Evolutionary conservation across 2,329 filamentous ascomycete genomes (phyloP).

Genomic region (Fusarium buharicum): DNA sequence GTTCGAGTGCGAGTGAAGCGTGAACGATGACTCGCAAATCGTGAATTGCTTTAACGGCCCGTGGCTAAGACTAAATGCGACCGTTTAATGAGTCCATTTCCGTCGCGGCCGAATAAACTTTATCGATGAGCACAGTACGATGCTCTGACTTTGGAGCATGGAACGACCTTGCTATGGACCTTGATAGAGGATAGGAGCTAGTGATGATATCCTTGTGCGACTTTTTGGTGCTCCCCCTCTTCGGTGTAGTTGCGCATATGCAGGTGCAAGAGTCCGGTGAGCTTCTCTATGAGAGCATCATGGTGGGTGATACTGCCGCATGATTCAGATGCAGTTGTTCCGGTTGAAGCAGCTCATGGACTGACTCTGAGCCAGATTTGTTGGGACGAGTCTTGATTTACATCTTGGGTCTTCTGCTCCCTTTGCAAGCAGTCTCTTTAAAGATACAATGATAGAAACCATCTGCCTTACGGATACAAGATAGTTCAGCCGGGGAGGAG

Average conservation of each 20-base stretch:
- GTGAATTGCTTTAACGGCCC: slow-evolving; percentile 32
- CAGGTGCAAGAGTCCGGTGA: slow-evolving; percentile 37
- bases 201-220: slow-evolving; percentile 29
- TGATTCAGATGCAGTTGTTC: slow-evolving; percentile 22
- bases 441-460: not conserved
- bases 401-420: slow-evolving; percentile 1
- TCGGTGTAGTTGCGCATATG: slow-evolving; percentile 40
- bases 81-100: slow-evolving; percentile 45
- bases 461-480: slow-evolving; percentile 25
- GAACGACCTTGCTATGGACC: slow-evolving; percentile 35
- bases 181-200: slow-evolving; percentile 40
- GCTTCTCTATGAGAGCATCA: slow-evolving; percentile 29
- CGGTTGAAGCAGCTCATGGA: slow-evolving; percentile 12
- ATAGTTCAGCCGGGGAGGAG: slow-evolving; percentile 25
- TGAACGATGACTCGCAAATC: slow-evolving; percentile 39
- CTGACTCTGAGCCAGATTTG: slow-evolving; percentile 30
- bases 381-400: slow-evolving; percentile 20
- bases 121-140: slow-evolving; percentile 39
- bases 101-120: slow-evolving; percentile 40
- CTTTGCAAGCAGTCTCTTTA: not conserved
- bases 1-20: slow-evolving; percentile 24
- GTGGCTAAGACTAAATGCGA: slow-evolving; percentile 37
- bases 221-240: slow-evolving; percentile 38
- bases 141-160: slow-evolving; percentile 26
- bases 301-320: slow-evolving; percentile 36